Evolutionary conservation across 2,329 filamentous ascomycete genomes (phyloP).

Genomic region (Epichloe glyceriae): DNA sequence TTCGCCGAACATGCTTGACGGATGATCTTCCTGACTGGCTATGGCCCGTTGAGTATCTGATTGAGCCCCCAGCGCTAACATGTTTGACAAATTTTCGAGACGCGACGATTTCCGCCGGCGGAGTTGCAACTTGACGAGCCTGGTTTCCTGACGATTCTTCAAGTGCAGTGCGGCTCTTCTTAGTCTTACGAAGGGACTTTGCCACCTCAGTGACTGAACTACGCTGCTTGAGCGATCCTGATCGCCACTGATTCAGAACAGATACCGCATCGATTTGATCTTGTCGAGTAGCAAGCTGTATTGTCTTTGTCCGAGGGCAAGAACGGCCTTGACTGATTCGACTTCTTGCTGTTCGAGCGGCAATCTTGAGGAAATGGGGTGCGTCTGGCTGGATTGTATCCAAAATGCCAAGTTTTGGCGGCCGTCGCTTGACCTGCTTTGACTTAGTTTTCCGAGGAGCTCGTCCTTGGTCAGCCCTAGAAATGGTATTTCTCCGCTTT

Average conservation of each 20-base stretch:
- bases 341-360: slow-evolving; percentile 41
- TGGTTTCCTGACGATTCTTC: slow-evolving; percentile 13
- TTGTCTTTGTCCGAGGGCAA: slow-evolving; percentile 41
- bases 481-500: not conserved
- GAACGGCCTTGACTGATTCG: slow-evolving; percentile 37
- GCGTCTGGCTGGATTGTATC: slow-evolving; percentile 41
- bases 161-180: slow-evolving; percentile 7
- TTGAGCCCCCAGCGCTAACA: slow-evolving; percentile 13
- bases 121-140: not conserved
- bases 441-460: not conserved
- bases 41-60: slow-evolving; percentile 12
- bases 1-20: not conserved
- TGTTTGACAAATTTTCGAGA: slow-evolving; percentile 18
- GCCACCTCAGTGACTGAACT: slow-evolving; percentile 17
- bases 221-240: slow-evolving; percentile 35
- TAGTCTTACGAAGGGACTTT: slow-evolving; percentile 5
- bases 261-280: slow-evolving; percentile 46
- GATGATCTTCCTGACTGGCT: not conserved
- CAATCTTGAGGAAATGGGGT: slow-evolving; percentile 47
- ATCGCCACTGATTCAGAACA: slow-evolving; percentile 42
- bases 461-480: not conserved
- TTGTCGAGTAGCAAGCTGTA: slow-evolving; percentile 45
- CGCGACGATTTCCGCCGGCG: not conserved
- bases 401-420: slow-evolving; percentile 46
- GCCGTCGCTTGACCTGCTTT: slow-evolving; percentile 4